Conservation (phyloP, 345 rosid genomes). For the Moringa oleifera region DNA sequence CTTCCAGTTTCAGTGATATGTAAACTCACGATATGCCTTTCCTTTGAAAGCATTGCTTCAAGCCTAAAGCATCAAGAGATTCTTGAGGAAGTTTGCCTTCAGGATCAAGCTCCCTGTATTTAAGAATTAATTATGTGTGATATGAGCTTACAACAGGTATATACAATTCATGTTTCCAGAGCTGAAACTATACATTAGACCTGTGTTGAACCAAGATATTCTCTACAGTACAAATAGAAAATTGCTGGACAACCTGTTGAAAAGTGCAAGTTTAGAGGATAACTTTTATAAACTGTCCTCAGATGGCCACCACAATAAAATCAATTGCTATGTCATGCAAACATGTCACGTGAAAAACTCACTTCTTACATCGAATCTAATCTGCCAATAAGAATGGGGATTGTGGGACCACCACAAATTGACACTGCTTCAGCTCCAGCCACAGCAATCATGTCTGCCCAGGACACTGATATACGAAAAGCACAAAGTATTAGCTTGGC, state of each 20-base stretch:
- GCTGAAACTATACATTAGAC: neutral
- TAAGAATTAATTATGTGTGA: constrained; percentile 4
- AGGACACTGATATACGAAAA: constrained; percentile 57
- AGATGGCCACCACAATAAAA: neutral
- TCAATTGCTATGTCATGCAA: neutral
- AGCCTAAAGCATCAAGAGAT: constrained; percentile 55
- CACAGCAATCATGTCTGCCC: constrained; percentile 93
- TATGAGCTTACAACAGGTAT: neutral
- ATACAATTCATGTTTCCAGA: no score
- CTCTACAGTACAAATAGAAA: neutral
- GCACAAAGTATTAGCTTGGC: constrained; percentile 20
- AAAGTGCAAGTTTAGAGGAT: neutral
- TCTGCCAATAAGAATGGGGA: constrained; percentile 66
- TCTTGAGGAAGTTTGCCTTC: constrained; percentile 84
- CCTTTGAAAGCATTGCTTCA: constrained; percentile 68
- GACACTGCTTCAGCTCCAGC: constrained; percentile 94
- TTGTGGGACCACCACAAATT: constrained; percentile 82
- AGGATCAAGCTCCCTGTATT: constrained; percentile 66
- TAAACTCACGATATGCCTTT: constrained; percentile 90
- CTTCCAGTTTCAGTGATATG: neutral
- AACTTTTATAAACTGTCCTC: no score
- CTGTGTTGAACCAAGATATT: neutral
- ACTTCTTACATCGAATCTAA: constrained; percentile 62
- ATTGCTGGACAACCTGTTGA: no score
- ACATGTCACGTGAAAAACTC: neutral